Evolutionary conservation across 768 basidiomycete genomes (phyloP), one percentile per base, ranked within the genome.

Genomic region (Chlorophyllum brunneum): DNA sequence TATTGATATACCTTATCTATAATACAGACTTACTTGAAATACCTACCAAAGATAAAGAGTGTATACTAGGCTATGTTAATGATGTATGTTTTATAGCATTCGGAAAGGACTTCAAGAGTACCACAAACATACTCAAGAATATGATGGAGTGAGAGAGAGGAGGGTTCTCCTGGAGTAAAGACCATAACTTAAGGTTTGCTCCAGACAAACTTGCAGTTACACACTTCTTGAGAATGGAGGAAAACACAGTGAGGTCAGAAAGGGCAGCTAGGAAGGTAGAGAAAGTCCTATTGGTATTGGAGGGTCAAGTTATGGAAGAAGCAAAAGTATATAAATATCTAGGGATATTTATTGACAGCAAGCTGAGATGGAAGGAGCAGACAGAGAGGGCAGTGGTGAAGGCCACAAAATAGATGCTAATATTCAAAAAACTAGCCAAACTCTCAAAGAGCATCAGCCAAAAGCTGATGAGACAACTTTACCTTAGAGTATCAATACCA

Each of bases 161-260:
- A 2, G 64, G 46, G 8, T 59, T 61, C 27, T 53, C 66, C 11
- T 70, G 69, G 67, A 53, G 61, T 1, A 3, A 3, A 1, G 22
- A 47, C 4, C 67, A 68, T 51, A 65, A 67, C 59, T 67, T 58
- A 1, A 54, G 38, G 16, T 72, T 67, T 42, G 66, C 69, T 44
- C 50, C 68, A 1, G 48, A 55, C 23, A 74, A 74, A 56, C 49
- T 64, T 0, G 64, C 58, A 9, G 42, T 66, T 0, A 61, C 67
- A 39, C 63, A 68, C 56, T 63, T 61, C 43, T 51, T 54, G 23
- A 39, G 39, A 27, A 16, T n/a, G 43, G 27, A 51, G 38, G 18
- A 29, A 31, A 22, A 22, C 22, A 16, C 3, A 3, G 22, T 10
- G n/a, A 15, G 16, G 41, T 33, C 18, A 46, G 2, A 37, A 37